Base-by-base conservation (phyloP, 345 rosid species). In the Euphorbia peplus region DNA sequence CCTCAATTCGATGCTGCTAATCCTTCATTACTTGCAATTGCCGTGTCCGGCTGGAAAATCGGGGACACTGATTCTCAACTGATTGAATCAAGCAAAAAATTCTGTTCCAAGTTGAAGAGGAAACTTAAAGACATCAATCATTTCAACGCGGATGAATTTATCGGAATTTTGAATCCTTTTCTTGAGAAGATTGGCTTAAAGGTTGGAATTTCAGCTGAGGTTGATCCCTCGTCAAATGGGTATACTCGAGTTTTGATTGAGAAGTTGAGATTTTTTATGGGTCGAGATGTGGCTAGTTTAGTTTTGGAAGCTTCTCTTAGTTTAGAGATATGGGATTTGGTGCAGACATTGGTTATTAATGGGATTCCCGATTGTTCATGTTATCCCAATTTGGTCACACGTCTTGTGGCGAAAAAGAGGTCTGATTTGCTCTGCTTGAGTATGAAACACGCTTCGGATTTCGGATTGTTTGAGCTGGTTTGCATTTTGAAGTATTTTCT, bases 401-500 rank as follows among this genome's bases (percentile, higher is more conserved):
- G 50, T 73, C 87, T 95, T 66, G 78, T 84, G 32, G 75, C 62
- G 6, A 87, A 91, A 79, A 83, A 77, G 56, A 82, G 78, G 75
- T 86, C 90, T 12, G 91, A 90, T 79, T 79, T 91, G 82, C 83
- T 93, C 25, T 84, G 89, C 51, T 76, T 76, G 48, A 78, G 87
- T 62, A 72, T 89, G 41, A 85, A 71, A 73, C 86, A 87, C 67
- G 91, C 95, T 63, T 66, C 85, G 0, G 87, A 88, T 85, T 82
- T 91, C 58, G 83, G 92, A 11, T 85, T 79, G 5, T 65, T 75
- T n/a, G 95, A 88, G 74, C 70, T 95, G 63, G 76, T 81, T 63
- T 81, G 79, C 64, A 69, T 88, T 73, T 81, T 91, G 84, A 95
- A 80, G 84, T 91, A 88, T 71, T 86, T 95, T 72, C 80, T 91